phyloP scores from a whole-genome alignment of 2,329 filamentous ascomycete genomes.

The Cyphellophora europaea region DNA sequence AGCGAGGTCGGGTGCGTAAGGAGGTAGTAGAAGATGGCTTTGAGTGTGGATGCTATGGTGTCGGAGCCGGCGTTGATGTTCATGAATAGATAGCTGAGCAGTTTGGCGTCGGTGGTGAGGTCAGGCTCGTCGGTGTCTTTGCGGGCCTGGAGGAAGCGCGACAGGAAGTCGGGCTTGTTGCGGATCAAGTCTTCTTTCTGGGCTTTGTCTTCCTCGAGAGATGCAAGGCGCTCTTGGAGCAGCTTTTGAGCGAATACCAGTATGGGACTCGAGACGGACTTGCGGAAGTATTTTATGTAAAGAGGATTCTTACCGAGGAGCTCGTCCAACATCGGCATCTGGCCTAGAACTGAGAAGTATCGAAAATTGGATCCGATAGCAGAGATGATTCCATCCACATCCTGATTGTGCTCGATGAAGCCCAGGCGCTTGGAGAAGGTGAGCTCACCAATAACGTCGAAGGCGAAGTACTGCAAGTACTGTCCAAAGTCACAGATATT shows the following conservation, averaged over 20 bases:
- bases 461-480: conserved; percentile 27
- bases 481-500: conserved; percentile 21
- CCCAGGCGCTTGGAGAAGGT: conserved; percentile 26
- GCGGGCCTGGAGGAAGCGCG: conserved; percentile 15
- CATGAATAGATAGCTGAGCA: conserved; percentile 16
- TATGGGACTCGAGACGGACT: conserved; percentile 14
- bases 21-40: conserved; percentile 64
- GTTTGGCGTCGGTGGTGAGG: conserved; percentile 12
- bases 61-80: conserved; percentile 56
- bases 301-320: conserved; percentile 26
- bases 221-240: conserved; percentile 12
- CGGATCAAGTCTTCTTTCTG: conserved; percentile 6
- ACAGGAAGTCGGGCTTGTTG: conserved; percentile 17
- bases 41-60: conserved; percentile 66
- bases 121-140: conserved; percentile 11
- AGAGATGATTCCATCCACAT: conserved; percentile 25
- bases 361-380: conserved; percentile 22
- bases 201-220: conserved; percentile 8
- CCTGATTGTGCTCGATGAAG: conserved; percentile 23
- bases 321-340: conserved; percentile 27
- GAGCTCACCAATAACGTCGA: conserved; percentile 28
- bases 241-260: conserved; percentile 12
- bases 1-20: conserved; percentile 48
- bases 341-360: conserved; percentile 21
- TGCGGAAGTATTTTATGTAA: conserved; percentile 16